A percentile compares a stretch with the other conserved stretches of the same genome.
Evolutionary conservation across 1,139 yeast species (phyloP).

Genomic region (Yamadazyma songkhlaensis): DNA sequence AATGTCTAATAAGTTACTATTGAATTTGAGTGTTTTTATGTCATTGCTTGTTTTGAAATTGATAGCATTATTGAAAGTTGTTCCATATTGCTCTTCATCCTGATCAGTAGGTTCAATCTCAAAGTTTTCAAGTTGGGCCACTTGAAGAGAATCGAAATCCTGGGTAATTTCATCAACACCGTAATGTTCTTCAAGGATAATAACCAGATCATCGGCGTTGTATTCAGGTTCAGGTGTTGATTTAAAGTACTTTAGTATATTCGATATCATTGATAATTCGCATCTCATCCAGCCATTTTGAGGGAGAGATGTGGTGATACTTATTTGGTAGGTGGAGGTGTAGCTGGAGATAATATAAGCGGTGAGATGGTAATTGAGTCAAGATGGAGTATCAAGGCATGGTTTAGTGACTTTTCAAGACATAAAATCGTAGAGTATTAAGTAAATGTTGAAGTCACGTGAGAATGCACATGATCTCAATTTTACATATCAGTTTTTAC

Average conservation of each 20-base stretch:
- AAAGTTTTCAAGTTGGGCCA: not conserved
- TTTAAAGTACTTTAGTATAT: not conserved
- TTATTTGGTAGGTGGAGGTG: too few relatives aligned
- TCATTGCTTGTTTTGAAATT: slow-evolving; percentile 9
- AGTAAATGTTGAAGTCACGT: too few relatives aligned
- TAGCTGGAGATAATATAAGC: too few relatives aligned
- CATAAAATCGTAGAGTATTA: too few relatives aligned
- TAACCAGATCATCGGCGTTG: slow-evolving; percentile 1
- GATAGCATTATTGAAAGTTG: slow-evolving; percentile 14
- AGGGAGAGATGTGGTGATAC: too few relatives aligned
- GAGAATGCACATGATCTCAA: too few relatives aligned
- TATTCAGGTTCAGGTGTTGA: not conserved
- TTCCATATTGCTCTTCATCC: slow-evolving; percentile 14
- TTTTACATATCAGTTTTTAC: too few relatives aligned
- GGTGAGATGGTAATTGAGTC: too few relatives aligned
- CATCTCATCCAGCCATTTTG: too few relatives aligned
- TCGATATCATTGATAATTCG: not conserved
- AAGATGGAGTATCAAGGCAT: too few relatives aligned
- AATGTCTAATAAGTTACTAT: slow-evolving; percentile 1
- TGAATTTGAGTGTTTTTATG: slow-evolving; percentile 12
- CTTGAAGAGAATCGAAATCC: slow-evolving; percentile 1
- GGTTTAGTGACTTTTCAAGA: too few relatives aligned
- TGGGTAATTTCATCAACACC: slow-evolving; percentile 1
- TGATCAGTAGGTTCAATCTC: not conserved
- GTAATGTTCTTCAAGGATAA: slow-evolving; percentile 1